Evolutionary conservation across 208 protist species (phyloP).

Genomic region (Balamuthia mandrillaris): DNA sequence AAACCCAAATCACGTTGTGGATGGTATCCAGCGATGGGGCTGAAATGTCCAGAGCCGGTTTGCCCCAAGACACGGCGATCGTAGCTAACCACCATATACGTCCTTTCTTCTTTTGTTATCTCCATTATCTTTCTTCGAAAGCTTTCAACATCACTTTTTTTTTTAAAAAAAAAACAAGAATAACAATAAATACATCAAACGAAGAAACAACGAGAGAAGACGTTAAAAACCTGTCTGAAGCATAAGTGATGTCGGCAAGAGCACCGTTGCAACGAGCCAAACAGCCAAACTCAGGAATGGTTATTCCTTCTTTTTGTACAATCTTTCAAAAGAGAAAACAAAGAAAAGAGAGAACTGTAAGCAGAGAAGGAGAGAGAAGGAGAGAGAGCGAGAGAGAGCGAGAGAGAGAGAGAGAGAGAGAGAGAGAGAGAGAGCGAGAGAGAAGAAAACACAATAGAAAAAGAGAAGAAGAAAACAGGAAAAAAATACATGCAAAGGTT

Average conservation of each 20-base stretch:
- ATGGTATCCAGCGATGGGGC: slow-evolving; percentile 68
- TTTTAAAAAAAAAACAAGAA: background rate
- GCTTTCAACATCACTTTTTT: background rate
- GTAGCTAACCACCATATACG: slow-evolving; percentile 60
- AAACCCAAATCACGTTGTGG: slow-evolving; percentile 35
- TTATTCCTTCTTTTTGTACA: slow-evolving; percentile 65
- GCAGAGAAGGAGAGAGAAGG: too few relatives aligned
- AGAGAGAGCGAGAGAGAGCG: background rate
- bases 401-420: too few relatives aligned
- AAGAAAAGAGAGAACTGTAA: background rate
- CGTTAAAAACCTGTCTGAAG: background rate
- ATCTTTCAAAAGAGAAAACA: background rate
- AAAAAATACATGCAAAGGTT: slow-evolving; percentile 47
- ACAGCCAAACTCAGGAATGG: slow-evolving; percentile 65
- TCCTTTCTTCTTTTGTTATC: background rate
- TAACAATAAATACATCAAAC: background rate
- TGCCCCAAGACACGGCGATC: slow-evolving; percentile 55
- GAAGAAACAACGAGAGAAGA: background rate
- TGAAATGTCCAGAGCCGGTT: slow-evolving; percentile 70
- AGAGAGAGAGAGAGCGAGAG: background rate
- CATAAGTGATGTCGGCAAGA: background rate
- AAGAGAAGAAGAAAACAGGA: background rate
- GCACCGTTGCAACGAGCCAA: slow-evolving; percentile 37
- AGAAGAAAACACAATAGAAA: background rate
- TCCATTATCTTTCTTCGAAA: slow-evolving; percentile 44